phyloP scores from a whole-genome alignment of 2,329 filamentous ascomycete species.

The Sporothrix humicola region DNA sequence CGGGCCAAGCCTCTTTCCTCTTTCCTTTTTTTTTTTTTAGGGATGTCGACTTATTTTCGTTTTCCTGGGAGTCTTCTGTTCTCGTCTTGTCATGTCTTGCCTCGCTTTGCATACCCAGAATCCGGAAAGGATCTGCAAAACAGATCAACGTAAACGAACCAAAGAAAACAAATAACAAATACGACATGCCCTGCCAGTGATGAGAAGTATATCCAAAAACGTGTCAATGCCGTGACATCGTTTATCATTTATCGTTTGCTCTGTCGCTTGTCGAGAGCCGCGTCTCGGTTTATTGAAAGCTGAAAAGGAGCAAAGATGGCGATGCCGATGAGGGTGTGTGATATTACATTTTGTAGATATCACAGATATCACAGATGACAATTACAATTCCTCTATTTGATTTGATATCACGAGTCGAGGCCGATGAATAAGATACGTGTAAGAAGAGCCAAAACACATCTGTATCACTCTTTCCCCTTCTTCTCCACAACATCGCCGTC shows the following conservation, averaged over 20 bases:
- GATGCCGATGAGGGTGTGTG: not conserved
- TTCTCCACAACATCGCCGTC: conserved; percentile 17
- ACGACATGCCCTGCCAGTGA: not conserved
- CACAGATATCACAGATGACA: not conserved
- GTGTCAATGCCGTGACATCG: no score
- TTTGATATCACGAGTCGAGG: not conserved
- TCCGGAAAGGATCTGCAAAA: conserved; percentile 4
- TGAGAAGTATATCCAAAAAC: no score
- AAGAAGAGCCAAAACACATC: not conserved
- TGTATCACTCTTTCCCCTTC: not conserved
- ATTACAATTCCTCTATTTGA: not conserved
- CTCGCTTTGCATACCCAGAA: conserved; percentile 17
- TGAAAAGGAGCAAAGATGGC: conserved; percentile 12
- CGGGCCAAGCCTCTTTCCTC: not conserved
- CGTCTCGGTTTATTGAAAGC: not conserved
- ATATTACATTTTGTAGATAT: not conserved
- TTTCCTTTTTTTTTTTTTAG: no score
- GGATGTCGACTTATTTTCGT: no score
- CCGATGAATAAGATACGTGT: not conserved
- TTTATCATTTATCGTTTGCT: no score
- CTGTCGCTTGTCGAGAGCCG: not conserved
- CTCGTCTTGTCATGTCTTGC: not conserved
- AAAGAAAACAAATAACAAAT: not conserved
- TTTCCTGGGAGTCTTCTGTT: no score
- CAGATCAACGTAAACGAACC: not conserved